A percentile compares a stretch with the other conserved stretches of the same genome.
Conservation (phyloP, 495 filamentous ascomycete species). For the Podospora pseudocomata region DNA sequence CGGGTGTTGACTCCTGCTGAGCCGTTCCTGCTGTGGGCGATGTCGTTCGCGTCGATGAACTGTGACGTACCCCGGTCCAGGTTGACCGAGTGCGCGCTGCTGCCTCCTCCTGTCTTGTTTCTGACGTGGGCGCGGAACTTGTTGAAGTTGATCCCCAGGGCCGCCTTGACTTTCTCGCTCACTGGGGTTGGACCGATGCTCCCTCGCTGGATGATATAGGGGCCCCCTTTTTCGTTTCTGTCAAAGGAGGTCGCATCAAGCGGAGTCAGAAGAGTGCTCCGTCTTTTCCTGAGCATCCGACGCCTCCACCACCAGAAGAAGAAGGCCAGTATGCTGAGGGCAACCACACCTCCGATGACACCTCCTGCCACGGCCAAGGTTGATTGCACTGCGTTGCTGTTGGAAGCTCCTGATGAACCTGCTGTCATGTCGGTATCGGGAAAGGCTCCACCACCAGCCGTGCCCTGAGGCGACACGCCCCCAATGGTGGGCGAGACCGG, state of each 20-base stretch:
- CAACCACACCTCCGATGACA: constrained; percentile 47
- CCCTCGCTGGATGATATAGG: constrained; percentile 40
- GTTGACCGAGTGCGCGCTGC: constrained; percentile 42
- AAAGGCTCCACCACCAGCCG: constrained; percentile 12
- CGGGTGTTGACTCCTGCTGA: not conserved
- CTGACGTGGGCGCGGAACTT: constrained; percentile 38
- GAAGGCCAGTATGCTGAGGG: constrained; percentile 44
- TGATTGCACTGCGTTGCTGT: constrained; percentile 32
- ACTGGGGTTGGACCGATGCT: constrained; percentile 43
- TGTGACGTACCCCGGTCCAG: constrained; percentile 51
- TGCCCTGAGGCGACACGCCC: constrained; percentile 10
- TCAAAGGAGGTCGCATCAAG: constrained; percentile 29
- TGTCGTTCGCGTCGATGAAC: constrained; percentile 40
- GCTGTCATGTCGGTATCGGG: constrained; percentile 19
- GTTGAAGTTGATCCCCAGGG: constrained; percentile 36
- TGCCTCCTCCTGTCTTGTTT: constrained; percentile 31
- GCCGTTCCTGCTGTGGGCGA: constrained; percentile 34
- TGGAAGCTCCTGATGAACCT: constrained; percentile 17
- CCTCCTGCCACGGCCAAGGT: constrained; percentile 46
- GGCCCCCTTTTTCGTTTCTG: constrained; percentile 35
- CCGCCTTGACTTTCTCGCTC: constrained; percentile 36
- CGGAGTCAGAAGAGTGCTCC: constrained; percentile 46
- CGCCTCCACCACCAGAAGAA: constrained; percentile 49
- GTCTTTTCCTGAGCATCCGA: constrained; percentile 34
- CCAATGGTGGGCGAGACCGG: constrained; percentile 26